Evolutionary conservation across 768 basidiomycete genomes (phyloP), one percentile per base, ranked within the genome.

Genomic region (Fistulinella prunicolor): DNA sequence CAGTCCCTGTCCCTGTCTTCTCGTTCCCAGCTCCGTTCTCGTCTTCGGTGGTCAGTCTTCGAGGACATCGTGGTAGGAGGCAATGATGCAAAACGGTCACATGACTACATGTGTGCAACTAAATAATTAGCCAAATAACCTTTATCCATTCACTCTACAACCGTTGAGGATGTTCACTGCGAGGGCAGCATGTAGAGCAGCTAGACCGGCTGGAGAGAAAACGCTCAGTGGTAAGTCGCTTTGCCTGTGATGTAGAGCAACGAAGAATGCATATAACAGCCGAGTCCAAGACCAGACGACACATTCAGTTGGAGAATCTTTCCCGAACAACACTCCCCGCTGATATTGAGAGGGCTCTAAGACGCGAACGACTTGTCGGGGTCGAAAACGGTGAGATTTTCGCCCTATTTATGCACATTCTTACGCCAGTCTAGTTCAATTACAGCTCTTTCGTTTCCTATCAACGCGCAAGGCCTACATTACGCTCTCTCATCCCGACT

Each of bases 1-100:
- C 49, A 47, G 36, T 55, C 57, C 14, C 57, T 55, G 42, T 60
- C 57, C 6, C 69, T 59, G 38, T 67, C 65, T 56, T 69, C 70
- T 26, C 69, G 74, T 50, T 85, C 83, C 79, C 82, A 80, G 59
- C 82, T 83, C 55, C 82, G 67, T 58, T 85, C 83, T 50, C 80
- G 77, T 62, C 77, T 69, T 60, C 80, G 73, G 56, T 75, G 65
- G 53, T 81, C 80, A 37, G 67, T 47, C 53, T 79, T 79, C 46
- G 79, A 81, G 54, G 83, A 79, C 83, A 86, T 68, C n/a, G 57
- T 48, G 38, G 80, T 46, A 61, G 61, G 23, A 78, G 70, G 29
- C 66, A 49, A 52, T 38, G 22, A 29, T 42, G 16, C n/a, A 34
- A 22, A 1, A 7, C 3, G 38, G 50, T 66, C 67, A 67, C 64